Conservation (phyloP, 208 protist species). For the Leptomonas pyrrhocoris region DNA sequence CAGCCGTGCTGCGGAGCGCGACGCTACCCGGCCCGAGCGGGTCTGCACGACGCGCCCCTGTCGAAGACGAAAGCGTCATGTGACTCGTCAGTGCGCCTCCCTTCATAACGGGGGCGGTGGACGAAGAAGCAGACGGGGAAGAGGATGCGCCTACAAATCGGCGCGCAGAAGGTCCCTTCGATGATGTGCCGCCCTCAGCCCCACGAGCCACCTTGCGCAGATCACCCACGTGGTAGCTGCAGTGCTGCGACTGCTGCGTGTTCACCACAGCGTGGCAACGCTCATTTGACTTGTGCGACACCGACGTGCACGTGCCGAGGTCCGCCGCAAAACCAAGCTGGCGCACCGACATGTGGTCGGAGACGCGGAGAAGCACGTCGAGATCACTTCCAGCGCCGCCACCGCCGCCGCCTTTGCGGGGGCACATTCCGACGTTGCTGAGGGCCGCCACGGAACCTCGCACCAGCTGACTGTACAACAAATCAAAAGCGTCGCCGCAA, state of each 20-base stretch:
- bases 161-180: neutral
- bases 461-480: slow-evolving; percentile 54
- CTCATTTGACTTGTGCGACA: slow-evolving; percentile 46
- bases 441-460: slow-evolving; percentile 62
- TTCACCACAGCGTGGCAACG: slow-evolving; percentile 66
- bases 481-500: slow-evolving; percentile 64
- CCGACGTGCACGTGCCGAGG: slow-evolving; percentile 58
- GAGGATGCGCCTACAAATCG: neutral
- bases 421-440: slow-evolving; percentile 40
- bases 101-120: slow-evolving; percentile 4
- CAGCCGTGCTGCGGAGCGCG: neutral
- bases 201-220: slow-evolving; percentile 52
- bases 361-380: slow-evolving; percentile 38
- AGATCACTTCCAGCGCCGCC: neutral
- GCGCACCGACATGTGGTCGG: slow-evolving; percentile 42
- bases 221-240: slow-evolving; percentile 51
- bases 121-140: neutral
- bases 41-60: neutral
- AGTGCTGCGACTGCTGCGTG: slow-evolving; percentile 43
- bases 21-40: slow-evolving; percentile 1
- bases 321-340: slow-evolving; percentile 70
- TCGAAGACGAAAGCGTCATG: neutral
- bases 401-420: slow-evolving; percentile 9
- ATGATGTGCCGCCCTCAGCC: neutral
- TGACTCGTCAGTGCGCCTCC: slow-evolving; percentile 11